A percentile compares a stretch with the other conserved stretches of the same genome.
These are phyloP conservation scores for Carpinus fangiana DNA, from an alignment of 306 rosid species.

Conservation along the genomic window DNA sequence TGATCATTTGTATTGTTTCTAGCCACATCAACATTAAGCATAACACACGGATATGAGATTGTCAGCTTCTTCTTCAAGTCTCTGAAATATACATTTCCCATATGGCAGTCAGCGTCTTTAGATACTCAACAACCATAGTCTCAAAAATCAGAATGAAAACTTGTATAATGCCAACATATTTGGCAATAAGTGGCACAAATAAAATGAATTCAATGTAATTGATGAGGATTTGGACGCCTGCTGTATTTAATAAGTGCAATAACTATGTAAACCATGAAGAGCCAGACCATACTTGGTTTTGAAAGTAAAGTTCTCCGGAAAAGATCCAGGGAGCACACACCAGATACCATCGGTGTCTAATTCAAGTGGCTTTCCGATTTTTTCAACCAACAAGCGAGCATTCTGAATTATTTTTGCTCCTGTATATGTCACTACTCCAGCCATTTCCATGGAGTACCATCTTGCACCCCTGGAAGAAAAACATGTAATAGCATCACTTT, in stretches of 20 bases:
- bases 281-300: slow-evolving; percentile 69
- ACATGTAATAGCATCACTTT: slow-evolving; percentile 29
- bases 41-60: slow-evolving; percentile 99
- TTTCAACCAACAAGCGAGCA: slow-evolving; percentile 90
- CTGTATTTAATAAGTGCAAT: background rate
- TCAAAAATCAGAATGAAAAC: slow-evolving; percentile 13
- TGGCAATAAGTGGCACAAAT: slow-evolving; percentile 8
- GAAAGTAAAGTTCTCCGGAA: slow-evolving; percentile 93
- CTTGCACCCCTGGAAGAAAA: slow-evolving; percentile 81
- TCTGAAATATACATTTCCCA: slow-evolving; percentile 45
- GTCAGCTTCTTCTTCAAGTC: slow-evolving; percentile 83
- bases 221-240: slow-evolving; percentile 11
- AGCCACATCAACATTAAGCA: slow-evolving; percentile 98
- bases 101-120: slow-evolving; percentile 36
- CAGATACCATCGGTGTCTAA: slow-evolving; percentile 98
- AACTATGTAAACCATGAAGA: slow-evolving; percentile 26
- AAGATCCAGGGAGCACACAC: slow-evolving; percentile 98
- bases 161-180: slow-evolving; percentile 11
- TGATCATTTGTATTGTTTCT: slow-evolving; percentile 96
- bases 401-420: slow-evolving; percentile 99
- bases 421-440: slow-evolving; percentile 99
- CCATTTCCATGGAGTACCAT: slow-evolving; percentile 99
- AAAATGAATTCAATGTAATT: slow-evolving; percentile 1
- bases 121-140: slow-evolving; percentile 21
- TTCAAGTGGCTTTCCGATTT: slow-evolving; percentile 97